A percentile compares a stretch with the other conserved stretches of the same genome.
Conservation (phyloP, 257 asterid genomes). For the Pogostemon cablin region DNA sequence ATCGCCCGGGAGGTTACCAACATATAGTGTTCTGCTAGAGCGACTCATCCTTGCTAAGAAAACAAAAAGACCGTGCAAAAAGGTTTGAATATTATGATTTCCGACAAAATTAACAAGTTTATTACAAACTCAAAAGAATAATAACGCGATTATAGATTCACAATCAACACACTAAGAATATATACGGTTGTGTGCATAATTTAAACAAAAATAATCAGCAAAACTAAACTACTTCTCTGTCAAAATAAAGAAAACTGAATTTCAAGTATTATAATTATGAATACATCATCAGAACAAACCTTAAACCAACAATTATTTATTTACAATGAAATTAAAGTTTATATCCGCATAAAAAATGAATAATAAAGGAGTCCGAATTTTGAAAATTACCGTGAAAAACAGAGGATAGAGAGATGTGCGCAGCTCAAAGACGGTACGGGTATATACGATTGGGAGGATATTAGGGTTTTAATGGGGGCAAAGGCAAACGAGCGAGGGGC, state of each 20-base stretch:
- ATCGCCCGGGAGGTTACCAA: conserved; percentile 98
- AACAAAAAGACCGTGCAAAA: not conserved
- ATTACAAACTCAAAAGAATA: not conserved
- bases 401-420: conserved; percentile 14
- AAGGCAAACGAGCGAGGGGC: conserved; percentile 11
- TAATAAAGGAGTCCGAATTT: not conserved
- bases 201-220: not conserved
- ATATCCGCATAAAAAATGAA: not conserved
- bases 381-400: conserved; percentile 32
- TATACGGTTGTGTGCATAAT: not conserved
- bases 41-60: conserved; percentile 78
- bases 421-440: conserved; percentile 19
- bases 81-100: not conserved
- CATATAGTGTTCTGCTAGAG: conserved; percentile 91
- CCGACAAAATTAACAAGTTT: not conserved
- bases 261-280: not conserved
- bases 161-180: not conserved
- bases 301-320: conserved; percentile 13
- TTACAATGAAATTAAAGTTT: not conserved
- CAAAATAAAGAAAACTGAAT: not conserved
- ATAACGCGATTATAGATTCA: no score
- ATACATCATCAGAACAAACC: conserved; percentile 17
- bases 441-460: not conserved
- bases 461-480: conserved; percentile 37
- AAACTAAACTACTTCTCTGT: not conserved